A percentile compares a stretch with the other conserved stretches of the same genome.
phyloP scores from a whole-genome alignment of 306 rosid species.

The Crotalaria pallida region DNA sequence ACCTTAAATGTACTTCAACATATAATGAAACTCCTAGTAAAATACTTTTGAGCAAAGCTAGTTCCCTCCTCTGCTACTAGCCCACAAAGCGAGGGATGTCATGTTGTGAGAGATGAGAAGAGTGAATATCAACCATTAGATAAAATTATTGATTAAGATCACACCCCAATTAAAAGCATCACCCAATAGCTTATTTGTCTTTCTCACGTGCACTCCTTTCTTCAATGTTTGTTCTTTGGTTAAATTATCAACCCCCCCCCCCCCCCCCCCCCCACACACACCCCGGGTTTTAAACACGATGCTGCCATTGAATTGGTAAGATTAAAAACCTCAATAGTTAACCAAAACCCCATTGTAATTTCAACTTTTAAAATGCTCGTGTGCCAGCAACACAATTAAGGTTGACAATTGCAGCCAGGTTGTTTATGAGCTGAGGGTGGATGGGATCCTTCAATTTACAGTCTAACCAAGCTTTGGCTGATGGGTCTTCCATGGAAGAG shows the following conservation, averaged over 20 bases:
- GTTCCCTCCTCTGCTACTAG: neutral
- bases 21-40: neutral
- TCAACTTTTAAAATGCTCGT: neutral
- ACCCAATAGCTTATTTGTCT: neutral
- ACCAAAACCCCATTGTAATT: neutral
- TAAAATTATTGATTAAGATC: neutral
- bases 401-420: neutral
- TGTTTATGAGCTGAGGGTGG: conserved; percentile 62
- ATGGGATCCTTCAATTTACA: conserved; percentile 57
- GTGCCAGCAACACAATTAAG: neutral
- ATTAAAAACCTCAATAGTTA: neutral
- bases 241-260: neutral
- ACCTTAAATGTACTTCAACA: neutral
- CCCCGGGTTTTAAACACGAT: too few species aligned
- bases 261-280: neutral
- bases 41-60: neutral
- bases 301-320: neutral
- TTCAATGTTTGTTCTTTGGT: neutral
- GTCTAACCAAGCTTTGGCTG: conserved; percentile 67
- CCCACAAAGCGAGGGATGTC: neutral
- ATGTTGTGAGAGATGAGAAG: too few species aligned
- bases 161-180: neutral
- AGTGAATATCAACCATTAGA: neutral
- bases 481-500: conserved; percentile 40
- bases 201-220: neutral